These are phyloP conservation scores for Ustilago trichophora DNA, from an alignment of 1,284 basidiomycete genomes.

Conservation along the genomic window DNA sequence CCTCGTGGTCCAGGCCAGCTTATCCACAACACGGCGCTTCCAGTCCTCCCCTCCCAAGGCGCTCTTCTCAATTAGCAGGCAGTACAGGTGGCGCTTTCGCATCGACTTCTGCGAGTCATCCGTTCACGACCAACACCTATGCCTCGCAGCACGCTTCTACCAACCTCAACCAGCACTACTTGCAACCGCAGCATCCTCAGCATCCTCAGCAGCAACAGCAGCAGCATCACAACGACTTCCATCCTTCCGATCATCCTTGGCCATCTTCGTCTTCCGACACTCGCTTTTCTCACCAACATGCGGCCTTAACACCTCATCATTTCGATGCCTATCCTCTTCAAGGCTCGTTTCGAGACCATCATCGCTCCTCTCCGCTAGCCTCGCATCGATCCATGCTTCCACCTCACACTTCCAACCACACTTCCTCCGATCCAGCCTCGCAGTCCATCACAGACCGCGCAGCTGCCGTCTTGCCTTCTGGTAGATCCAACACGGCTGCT, in stretches of 20 bases:
- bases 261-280: conserved; percentile 1
- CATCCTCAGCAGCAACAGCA: too few species aligned
- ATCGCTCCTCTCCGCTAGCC: conserved; percentile 21
- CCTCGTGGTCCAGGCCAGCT: conserved; percentile 6
- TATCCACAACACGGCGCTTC: not conserved
- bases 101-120: not conserved
- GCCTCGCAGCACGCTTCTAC: conserved; percentile 3
- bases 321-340: conserved; percentile 30
- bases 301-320: not conserved
- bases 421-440: not conserved
- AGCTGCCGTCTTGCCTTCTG: not conserved
- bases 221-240: conserved; percentile 8
- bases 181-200: conserved; percentile 10
- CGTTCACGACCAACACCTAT: not conserved
- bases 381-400: conserved; percentile 15
- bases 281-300: conserved; percentile 4
- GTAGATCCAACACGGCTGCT: not conserved
- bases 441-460: conserved; percentile 4
- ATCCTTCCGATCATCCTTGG: conserved; percentile 12
- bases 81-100: not conserved
- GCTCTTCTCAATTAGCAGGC: conserved; percentile 1
- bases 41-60: conserved; percentile 3
- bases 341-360: conserved; percentile 11
- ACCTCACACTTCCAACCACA: conserved; percentile 2
- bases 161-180: conserved; percentile 6